Evolutionary conservation across 2,329 filamentous ascomycete species (phyloP), one percentile per base, ranked within the genome.

Genomic region (Aspergillus arachidicola): DNA sequence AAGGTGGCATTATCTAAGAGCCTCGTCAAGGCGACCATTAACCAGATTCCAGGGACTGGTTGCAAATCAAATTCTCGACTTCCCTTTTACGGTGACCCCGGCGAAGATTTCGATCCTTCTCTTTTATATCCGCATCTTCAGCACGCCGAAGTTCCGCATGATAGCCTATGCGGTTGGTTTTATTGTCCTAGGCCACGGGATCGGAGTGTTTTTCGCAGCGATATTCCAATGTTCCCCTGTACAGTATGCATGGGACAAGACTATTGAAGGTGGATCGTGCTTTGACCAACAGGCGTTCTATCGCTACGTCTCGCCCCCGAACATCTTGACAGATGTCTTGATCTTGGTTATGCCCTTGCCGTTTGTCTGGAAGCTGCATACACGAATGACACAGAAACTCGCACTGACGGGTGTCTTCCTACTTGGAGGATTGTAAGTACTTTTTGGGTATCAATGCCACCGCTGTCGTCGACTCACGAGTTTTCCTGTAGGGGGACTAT

Each of bases 81-180:
- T 72, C 45, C 69, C 70, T 1, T 64, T 72, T 45, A 64, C 64
- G 11, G 61, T 72, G 1, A 68, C 71, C 7, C 69, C 68, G 2
- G 69, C 70, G 26, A 73, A 72, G 53, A 61, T 73, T 12, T 71
- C 71, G 10, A 59, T 73, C 9, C 61, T 73, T 9, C 43, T 71
- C 12, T 72, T 72, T 56, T 72, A 71, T 46, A 59, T 70, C 21
- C 69, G 70, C 23, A 71, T 73, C 48, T 71, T 72, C 57, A 50
- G 32, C 53, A 61, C 61, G 3, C 67, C 61, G 26, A 63, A 59
- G 3, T 71, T 70, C 50, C 62, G 58, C 30, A 63, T 68, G 23
- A 54, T 63, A 30, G 62, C 70, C 34, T 70, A 67, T 11, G 26
- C 63, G 3, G 63, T 71, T n/a, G 70, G 68, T 9, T 34, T 60